A percentile compares a stretch with the other conserved stretches of the same genome.
These are phyloP conservation scores for Coelastrella sp. DNA, from an alignment of 139 green algal species.

Conservation along the genomic window DNA sequence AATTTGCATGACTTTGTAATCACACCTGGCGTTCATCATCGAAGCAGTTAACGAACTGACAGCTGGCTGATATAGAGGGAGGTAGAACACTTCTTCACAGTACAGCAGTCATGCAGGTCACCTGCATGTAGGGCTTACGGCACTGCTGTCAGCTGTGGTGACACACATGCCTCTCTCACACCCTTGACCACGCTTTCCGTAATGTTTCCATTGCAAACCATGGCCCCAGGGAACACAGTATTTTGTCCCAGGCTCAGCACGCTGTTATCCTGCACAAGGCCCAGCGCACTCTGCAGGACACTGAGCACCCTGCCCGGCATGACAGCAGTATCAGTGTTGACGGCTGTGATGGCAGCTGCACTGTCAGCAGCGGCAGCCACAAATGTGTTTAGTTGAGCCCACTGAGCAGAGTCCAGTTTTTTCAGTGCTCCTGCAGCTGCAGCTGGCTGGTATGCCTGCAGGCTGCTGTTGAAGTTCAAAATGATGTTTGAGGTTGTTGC, in stretches of 20 bases:
- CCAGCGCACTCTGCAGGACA: neutral
- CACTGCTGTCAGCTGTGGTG: neutral
- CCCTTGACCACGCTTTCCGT: neutral
- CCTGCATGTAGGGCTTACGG: too few species aligned
- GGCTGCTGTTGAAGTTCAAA: slow-evolving; percentile 20
- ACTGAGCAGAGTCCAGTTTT: neutral
- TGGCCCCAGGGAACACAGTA: neutral
- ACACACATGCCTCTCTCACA: neutral
- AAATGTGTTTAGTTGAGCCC: slow-evolving; percentile 14
- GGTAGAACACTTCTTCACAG: too few species aligned
- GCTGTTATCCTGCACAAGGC: slow-evolving; percentile 26
- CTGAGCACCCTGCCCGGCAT: neutral
- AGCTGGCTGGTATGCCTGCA: slow-evolving; percentile 10
- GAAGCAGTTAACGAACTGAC: too few species aligned
- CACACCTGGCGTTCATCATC: too few species aligned
- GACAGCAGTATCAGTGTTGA: neutral
- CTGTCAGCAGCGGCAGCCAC: neutral
- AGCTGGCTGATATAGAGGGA: too few species aligned
- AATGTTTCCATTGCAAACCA: slow-evolving; percentile 2
- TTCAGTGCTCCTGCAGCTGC: slow-evolving; percentile 1
- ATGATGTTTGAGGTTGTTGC: neutral
- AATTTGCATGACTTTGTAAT: too few species aligned
- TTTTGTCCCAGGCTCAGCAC: slow-evolving; percentile 31
- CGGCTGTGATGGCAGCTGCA: neutral
- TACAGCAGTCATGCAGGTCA: too few species aligned